Conservation (phyloP, 2,329 filamentous ascomycete species). For the Dendrostoma leiphaemia region DNA sequence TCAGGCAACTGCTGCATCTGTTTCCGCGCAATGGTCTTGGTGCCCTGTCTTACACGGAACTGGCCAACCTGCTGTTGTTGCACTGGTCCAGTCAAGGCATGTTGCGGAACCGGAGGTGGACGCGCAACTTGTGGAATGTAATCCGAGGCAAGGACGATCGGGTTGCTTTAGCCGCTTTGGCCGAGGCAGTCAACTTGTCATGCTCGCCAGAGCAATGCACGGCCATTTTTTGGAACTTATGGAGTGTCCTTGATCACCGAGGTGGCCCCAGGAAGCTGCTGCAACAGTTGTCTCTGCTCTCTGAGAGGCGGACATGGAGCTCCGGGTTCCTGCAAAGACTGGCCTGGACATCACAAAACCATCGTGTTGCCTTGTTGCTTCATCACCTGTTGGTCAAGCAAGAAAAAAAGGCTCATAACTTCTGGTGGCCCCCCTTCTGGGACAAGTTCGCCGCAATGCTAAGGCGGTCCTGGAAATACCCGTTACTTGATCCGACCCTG, state of each 20-base stretch:
- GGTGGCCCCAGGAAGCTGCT: constrained; percentile 19
- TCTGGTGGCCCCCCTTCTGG: constrained; percentile 24
- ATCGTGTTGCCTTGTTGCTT: constrained; percentile 20
- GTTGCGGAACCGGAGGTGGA: constrained; percentile 2
- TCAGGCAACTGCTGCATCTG: constrained; percentile 13
- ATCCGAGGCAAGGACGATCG: constrained; percentile 14
- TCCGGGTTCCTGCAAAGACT: constrained; percentile 20
- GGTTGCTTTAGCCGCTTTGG: constrained; percentile 25
- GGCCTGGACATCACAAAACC: constrained; percentile 22
- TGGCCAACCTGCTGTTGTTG: constrained; percentile 27
- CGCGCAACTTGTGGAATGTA: constrained; percentile 15
- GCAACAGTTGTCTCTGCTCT: constrained; percentile 20
- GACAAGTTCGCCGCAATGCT: constrained; percentile 20
- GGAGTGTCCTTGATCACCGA: constrained; percentile 21
- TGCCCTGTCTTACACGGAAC: constrained; percentile 20
- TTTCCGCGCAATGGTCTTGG: constrained; percentile 16
- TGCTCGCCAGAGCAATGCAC: neutral
- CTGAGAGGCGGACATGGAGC: constrained; percentile 16
- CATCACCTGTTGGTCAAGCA: constrained; percentile 19
- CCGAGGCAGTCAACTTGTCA: constrained; percentile 22
- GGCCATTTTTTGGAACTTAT: constrained; percentile 21
- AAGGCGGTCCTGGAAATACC: constrained; percentile 1
- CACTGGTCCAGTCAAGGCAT: constrained; percentile 32
- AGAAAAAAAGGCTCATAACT: neutral
- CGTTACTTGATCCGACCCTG: constrained; percentile 1